These are phyloP conservation scores for Penicillium lividum DNA, from an alignment of 495 filamentous ascomycete genomes.

Conservation along the genomic window DNA sequence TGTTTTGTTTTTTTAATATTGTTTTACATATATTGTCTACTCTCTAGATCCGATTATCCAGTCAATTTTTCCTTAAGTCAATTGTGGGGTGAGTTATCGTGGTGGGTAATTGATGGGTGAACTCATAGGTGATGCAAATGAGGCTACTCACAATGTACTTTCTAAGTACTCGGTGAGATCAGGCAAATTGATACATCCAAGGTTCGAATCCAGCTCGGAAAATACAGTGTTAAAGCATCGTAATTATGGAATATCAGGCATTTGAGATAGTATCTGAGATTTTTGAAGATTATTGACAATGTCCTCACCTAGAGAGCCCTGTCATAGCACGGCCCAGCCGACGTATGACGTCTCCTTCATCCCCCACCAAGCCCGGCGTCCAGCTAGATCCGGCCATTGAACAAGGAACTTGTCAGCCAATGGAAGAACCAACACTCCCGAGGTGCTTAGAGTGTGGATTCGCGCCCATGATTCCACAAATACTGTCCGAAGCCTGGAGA, in stretches of 20 bases:
- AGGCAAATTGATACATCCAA: neutral
- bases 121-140: neutral
- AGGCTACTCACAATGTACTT: too few relatives aligned
- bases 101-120: too few relatives aligned
- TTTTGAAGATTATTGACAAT: neutral
- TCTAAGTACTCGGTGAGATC: too few relatives aligned
- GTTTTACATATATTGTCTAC: too few relatives aligned
- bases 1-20: too few relatives aligned
- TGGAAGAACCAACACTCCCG: constrained; percentile 67
- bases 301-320: too few relatives aligned
- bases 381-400: constrained; percentile 65
- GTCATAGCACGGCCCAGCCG: constrained; percentile 48
- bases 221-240: neutral
- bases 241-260: neutral
- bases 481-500: constrained; percentile 64
- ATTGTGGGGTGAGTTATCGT: too few relatives aligned
- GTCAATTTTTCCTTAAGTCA: too few relatives aligned
- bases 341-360: constrained; percentile 46
- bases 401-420: constrained; percentile 72
- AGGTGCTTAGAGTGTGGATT: constrained; percentile 74
- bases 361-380: constrained; percentile 43
- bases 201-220: neutral
- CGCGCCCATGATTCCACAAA: constrained; percentile 94
- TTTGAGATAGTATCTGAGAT: neutral
- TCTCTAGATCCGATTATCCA: too few relatives aligned